Evolutionary conservation across 192 early-diverging fungal genomes (phyloP), one percentile per base, ranked within the genome.

Genomic region (Podila minutissima): DNA sequence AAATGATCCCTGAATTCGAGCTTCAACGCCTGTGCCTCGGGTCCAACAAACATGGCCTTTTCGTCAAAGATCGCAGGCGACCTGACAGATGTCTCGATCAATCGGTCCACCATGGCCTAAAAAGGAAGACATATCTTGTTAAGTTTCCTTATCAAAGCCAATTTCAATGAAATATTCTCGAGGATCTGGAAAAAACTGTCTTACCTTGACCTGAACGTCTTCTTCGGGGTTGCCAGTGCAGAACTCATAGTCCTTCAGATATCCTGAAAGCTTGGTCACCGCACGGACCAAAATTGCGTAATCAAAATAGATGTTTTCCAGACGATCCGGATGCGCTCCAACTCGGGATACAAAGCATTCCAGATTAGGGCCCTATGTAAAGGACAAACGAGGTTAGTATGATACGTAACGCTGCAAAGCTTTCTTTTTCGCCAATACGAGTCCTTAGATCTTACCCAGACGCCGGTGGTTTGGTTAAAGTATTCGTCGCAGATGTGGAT

Each of bases 401-500:
- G 29, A 2, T 29, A 29, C 1, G 29, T 29, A 29, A 29, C 29
- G 11, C 10, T 62, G 12, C 13, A 24, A 13, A 28, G 60, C 17
- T 20, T 32, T 33, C 29, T 5, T 20, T 10, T 13, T 62, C 32
- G 19, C 15, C 28, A 3, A 28, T 33, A 62, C 32, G 38, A 41
- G 38, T 6, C 7, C 11, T 12, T 41, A 9, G 10, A 2, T 15
- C 78, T 60, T 87, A 93, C 93, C 97, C 97, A 99, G 61, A 85
- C 83, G 33, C 94, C 93, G 9, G 93, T 94, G 2, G 92, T 93
- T 31, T 89, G 87, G 69, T 99, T 91, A 68, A 97, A 90, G 74
- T 91, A 95, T 65, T 99, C 91, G 63, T 94, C 89, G 84, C 97
- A 99, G 61, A 99, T 97, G 78, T 99, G 97, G 8, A 95, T 93